These are phyloP conservation scores for Dipteronia dyeriana DNA, from an alignment of 345 rosid species.

Conservation along the genomic window DNA sequence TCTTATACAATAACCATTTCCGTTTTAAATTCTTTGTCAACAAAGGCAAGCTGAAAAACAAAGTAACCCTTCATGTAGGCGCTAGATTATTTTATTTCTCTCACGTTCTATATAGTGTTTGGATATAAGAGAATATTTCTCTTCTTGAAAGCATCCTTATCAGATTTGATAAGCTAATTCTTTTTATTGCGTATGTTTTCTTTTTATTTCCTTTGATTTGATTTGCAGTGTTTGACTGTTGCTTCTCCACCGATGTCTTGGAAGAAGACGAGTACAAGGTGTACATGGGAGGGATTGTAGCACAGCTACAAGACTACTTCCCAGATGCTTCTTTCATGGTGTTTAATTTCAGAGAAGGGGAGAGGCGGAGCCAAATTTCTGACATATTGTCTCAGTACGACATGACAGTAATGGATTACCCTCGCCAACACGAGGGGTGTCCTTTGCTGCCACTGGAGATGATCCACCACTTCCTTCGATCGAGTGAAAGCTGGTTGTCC, in stretches of 20 bases:
- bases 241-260: slow-evolving; percentile 93
- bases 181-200: too few relatives aligned
- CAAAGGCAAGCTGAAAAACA: neutral
- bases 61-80: neutral
- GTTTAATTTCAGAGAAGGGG: slow-evolving; percentile 95
- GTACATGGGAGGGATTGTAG: slow-evolving; percentile 92
- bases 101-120: neutral
- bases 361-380: slow-evolving; percentile 81
- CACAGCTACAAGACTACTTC: slow-evolving; percentile 89
- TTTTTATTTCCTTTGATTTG: slow-evolving; percentile 23
- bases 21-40: neutral
- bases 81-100: neutral
- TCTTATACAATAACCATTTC: too few relatives aligned
- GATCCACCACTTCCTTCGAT: slow-evolving; percentile 90
- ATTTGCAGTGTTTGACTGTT: slow-evolving; percentile 92
- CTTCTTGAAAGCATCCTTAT: too few relatives aligned
- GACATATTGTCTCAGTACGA: slow-evolving; percentile 84
- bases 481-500: slow-evolving; percentile 95
- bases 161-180: neutral
- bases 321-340: slow-evolving; percentile 99
- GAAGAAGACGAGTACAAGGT: slow-evolving; percentile 92
- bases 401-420: slow-evolving; percentile 99
- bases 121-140: too few relatives aligned
- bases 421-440: slow-evolving; percentile 88
- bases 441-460: slow-evolving; percentile 87